These are phyloP conservation scores for Boletus reticulatus DNA, from an alignment of 768 basidiomycete species.

Conservation along the genomic window DNA sequence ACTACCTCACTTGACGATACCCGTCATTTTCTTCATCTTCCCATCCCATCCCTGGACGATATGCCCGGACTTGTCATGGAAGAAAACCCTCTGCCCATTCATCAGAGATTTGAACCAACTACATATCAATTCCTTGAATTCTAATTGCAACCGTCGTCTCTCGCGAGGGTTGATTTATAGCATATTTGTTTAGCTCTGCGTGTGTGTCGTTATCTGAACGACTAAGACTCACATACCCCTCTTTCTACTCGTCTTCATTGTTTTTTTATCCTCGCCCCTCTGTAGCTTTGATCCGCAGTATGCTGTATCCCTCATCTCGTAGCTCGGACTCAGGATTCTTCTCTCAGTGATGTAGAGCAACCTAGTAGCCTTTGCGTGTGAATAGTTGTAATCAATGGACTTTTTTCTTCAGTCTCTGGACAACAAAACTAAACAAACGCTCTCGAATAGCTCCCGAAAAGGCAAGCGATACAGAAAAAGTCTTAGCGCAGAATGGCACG, in stretches of 20 bases:
- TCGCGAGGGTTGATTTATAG: constrained; percentile 24
- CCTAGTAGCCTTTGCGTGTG: constrained; percentile 2
- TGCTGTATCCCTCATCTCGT: constrained; percentile 28
- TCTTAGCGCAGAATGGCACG: constrained; percentile 52
- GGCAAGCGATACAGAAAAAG: constrained; percentile 13
- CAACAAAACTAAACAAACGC: constrained; percentile 28
- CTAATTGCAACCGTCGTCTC: constrained; percentile 35
- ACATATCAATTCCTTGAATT: constrained; percentile 77
- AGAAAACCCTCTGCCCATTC: constrained; percentile 55
- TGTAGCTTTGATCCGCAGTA: constrained; percentile 31
- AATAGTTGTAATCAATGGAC: constrained; percentile 8
- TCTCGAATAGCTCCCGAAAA: constrained; percentile 13
- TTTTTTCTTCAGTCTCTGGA: background rate
- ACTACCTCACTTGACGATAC: constrained; percentile 80
- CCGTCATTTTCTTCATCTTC: constrained; percentile 80
- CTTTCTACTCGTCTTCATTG: background rate
- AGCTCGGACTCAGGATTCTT: constrained; percentile 4
- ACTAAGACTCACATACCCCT: constrained; percentile 9
- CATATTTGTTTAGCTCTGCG: constrained; percentile 17
- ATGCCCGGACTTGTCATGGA: constrained; percentile 75
- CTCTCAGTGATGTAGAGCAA: constrained; percentile 11
- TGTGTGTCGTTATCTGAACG: constrained; percentile 3
- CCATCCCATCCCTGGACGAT: constrained; percentile 71
- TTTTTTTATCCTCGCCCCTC: constrained; percentile 2
- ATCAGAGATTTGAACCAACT: constrained; percentile 64